These are phyloP conservation scores for Leccinum broughii DNA, from an alignment of 768 basidiomycete species.

Conservation along the genomic window DNA sequence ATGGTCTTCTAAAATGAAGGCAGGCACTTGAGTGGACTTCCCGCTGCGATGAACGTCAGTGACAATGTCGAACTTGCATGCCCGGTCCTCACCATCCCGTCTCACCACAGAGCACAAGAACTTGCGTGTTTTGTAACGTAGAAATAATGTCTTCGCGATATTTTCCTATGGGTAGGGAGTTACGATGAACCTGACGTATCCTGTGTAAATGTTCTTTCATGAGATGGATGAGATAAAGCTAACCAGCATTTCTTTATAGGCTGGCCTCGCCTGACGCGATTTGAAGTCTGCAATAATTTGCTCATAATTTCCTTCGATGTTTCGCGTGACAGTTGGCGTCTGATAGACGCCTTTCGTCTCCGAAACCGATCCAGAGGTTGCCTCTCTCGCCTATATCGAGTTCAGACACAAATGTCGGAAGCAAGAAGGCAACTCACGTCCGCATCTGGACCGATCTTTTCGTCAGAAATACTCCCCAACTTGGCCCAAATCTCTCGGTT, in stretches of 20 bases:
- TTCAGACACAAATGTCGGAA: slow-evolving; percentile 2
- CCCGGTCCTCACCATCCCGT: slow-evolving; percentile 65
- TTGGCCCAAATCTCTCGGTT: slow-evolving; percentile 75
- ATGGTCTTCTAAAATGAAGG: slow-evolving; percentile 90
- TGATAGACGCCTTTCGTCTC: slow-evolving; percentile 21
- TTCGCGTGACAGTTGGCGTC: slow-evolving; percentile 7
- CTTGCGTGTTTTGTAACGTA: slow-evolving; percentile 70
- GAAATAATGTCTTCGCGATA: slow-evolving; percentile 74
- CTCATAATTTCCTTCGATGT: slow-evolving; percentile 36
- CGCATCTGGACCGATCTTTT: slow-evolving; percentile 47
- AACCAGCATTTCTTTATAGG: slow-evolving; percentile 90
- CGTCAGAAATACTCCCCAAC: slow-evolving; percentile 60
- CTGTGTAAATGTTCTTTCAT: not conserved
- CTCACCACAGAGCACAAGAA: slow-evolving; percentile 85
- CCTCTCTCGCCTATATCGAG: slow-evolving; percentile 19
- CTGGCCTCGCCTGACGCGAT: slow-evolving; percentile 56
- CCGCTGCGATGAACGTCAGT: slow-evolving; percentile 52
- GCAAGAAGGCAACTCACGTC: slow-evolving; percentile 39
- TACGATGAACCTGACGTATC: slow-evolving; percentile 61
- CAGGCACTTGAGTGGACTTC: slow-evolving; percentile 95
- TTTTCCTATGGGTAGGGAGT: slow-evolving; percentile 79
- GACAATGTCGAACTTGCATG: slow-evolving; percentile 30
- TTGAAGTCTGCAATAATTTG: slow-evolving; percentile 59
- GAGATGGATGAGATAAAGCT: slow-evolving; percentile 28
- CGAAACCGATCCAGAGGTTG: slow-evolving; percentile 18